Evolutionary conservation across 352 stramenopile genomes (phyloP).

Genomic region (Pythium utonaiense): DNA sequence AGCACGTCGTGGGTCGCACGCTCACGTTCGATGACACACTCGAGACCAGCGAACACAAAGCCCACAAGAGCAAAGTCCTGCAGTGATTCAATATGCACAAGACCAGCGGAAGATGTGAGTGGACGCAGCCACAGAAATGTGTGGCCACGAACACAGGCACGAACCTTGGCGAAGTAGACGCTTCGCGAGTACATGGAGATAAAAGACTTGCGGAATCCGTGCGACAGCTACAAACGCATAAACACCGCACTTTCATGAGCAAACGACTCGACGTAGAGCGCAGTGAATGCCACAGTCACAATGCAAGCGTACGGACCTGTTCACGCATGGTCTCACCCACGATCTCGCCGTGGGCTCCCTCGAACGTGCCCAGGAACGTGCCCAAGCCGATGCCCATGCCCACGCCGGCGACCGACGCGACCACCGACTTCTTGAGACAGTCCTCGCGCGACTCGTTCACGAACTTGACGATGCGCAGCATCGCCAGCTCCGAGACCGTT

Average conservation of each 20-base stretch:
- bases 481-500: conserved; percentile 32
- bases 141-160: too few species aligned
- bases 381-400: conserved; percentile 79
- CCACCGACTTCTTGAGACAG: conserved; percentile 82
- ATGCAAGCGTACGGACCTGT: conserved; percentile 37
- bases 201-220: conserved; percentile 84
- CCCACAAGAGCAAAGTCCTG: conserved; percentile 85
- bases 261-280: too few species aligned
- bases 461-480: conserved; percentile 63
- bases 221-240: conserved; percentile 53
- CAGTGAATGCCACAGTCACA: neutral
- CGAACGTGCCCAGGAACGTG: conserved; percentile 86
- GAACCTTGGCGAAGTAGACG: conserved; percentile 84
- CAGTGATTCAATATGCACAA: neutral
- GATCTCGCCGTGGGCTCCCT: conserved; percentile 81
- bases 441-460: conserved; percentile 74
- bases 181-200: conserved; percentile 72
- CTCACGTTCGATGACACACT: conserved; percentile 84
- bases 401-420: conserved; percentile 64
- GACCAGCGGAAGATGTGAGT: too few species aligned
- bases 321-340: conserved; percentile 83
- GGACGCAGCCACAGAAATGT: too few species aligned
- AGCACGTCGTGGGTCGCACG: conserved; percentile 70
- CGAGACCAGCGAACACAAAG: conserved; percentile 73
- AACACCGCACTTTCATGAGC: neutral